A percentile compares a stretch with the other conserved stretches of the same genome.
Evolutionary conservation across 441 rosid species (phyloP).

Genomic region (Arabidopsis hybrid): DNA sequence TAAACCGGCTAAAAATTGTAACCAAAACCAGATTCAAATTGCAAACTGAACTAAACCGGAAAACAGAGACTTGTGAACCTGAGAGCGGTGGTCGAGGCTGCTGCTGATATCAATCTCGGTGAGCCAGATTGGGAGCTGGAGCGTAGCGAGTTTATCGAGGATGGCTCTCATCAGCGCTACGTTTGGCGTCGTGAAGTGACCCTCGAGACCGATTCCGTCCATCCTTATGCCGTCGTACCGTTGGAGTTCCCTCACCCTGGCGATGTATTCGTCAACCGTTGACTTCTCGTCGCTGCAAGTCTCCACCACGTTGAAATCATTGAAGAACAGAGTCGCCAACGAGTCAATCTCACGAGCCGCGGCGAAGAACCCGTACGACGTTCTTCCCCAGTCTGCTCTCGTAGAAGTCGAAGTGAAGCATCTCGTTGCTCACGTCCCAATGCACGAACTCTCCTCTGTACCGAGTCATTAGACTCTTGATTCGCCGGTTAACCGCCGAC

Average conservation of each 20-base stretch:
- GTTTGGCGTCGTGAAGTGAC: constrained; percentile 74
- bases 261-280: constrained; percentile 66
- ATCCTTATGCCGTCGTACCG: constrained; percentile 45
- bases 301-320: constrained; percentile 85
- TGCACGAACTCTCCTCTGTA: constrained; percentile 78
- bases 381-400: constrained; percentile 67
- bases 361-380: constrained; percentile 63
- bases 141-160: constrained; percentile 73
- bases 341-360: constrained; percentile 67
- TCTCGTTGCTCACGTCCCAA: constrained; percentile 95
- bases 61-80: constrained; percentile 46
- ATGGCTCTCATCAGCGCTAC: constrained; percentile 71
- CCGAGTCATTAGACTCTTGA: constrained; percentile 72
- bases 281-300: constrained; percentile 72
- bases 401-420: constrained; percentile 86
- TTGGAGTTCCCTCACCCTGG: constrained; percentile 61
- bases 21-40: neutral
- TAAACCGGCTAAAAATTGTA: no score
- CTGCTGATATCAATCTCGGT: constrained; percentile 81
- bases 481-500: constrained; percentile 62
- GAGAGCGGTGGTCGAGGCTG: constrained; percentile 52
- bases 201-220: constrained; percentile 82
- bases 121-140: constrained; percentile 81
- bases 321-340: constrained; percentile 70
- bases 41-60: neutral